Base-by-base conservation (phyloP, 495 filamentous ascomycete species). In the Cairneyella variabilis region DNA sequence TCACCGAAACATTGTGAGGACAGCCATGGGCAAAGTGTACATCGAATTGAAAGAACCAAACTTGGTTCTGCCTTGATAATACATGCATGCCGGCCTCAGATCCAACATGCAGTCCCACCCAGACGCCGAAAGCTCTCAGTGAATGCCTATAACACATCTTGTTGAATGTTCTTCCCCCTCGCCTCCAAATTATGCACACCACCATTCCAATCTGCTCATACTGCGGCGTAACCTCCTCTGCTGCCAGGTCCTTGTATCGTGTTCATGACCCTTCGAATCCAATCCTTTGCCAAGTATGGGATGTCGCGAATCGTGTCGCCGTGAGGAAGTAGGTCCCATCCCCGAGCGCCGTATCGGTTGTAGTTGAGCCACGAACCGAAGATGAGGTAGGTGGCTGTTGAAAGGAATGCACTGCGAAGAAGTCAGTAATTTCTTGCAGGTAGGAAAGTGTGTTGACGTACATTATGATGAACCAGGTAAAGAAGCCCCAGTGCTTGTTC, bases 351-450 rank as follows among this genome's bases (percentile, higher is more conserved):
- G 66, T 95, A 95, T 52, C 91, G 89, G 75, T 90, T 97, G 77
- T 97, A 97, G 74, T 97, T 97, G 59, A 97, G 84, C 93, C 93
- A 98, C 20, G 91, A 95, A 63, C 91, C 91, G 63, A 97, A 97
- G 68, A 98, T 96, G 58, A 98, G 84, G 69, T 98, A 98, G 18
- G 95, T 73, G 14, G 93, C 91, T 16, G 83, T 80, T 40, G 78
- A 81, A 41, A 97, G 78, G 79, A 98, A 98, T 64, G 86, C 68
- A 56, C 92, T 92, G 58, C 51, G 38, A 3, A 21, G 16, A 11
- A 26, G 47, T 49, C 43, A 53, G 43, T 48, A 52, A 21, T 17
- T 37, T 20, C n/a, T 12, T 9, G 27, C 25, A 21, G 61, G 55
- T n/a, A 18, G 25, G 42, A 17, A 23, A 18, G 7, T 38, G 17